Conservation (phyloP, 306 rosid genomes). For the Medicago arabica region DNA sequence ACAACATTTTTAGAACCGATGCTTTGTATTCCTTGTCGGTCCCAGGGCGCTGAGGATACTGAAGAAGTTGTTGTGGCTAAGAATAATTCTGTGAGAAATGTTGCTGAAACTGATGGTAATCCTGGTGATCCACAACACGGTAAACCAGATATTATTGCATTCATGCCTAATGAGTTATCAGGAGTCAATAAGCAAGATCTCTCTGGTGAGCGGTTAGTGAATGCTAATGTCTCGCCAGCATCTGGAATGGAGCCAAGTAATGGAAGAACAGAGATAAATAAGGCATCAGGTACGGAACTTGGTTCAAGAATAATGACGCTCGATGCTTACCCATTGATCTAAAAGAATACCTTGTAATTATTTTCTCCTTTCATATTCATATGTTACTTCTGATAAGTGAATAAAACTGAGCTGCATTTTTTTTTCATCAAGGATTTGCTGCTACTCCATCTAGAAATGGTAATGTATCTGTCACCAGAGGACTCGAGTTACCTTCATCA, state of each 20-base stretch:
- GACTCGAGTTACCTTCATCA: slow-evolving; percentile 68
- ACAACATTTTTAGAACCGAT: slow-evolving; percentile 91
- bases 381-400: slow-evolving; percentile 36
- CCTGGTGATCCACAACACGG: slow-evolving; percentile 63
- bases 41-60: slow-evolving; percentile 88
- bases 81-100: slow-evolving; percentile 57
- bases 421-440: slow-evolving; percentile 61
- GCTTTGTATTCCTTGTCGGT: slow-evolving; percentile 88
- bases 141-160: slow-evolving; percentile 55
- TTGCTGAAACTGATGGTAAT: slow-evolving; percentile 73
- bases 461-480: slow-evolving; percentile 62
- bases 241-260: slow-evolving; percentile 66
- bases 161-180: slow-evolving; percentile 68
- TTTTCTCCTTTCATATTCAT: slow-evolving; percentile 35
- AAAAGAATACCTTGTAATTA: slow-evolving; percentile 25
- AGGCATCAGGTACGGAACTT: slow-evolving; percentile 70
- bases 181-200: slow-evolving; percentile 72
- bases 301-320: slow-evolving; percentile 32
- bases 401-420: slow-evolving; percentile 45
- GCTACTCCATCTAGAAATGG: slow-evolving; percentile 65
- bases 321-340: slow-evolving; percentile 34
- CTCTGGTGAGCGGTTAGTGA: slow-evolving; percentile 61
- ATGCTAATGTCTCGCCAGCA: slow-evolving; percentile 62
- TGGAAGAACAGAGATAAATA: slow-evolving; percentile 66
- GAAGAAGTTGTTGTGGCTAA: slow-evolving; percentile 84